Evolutionary conservation across 2,329 filamentous ascomycete genomes (phyloP).

Genomic region (Pochonia chlamydosporia): DNA sequence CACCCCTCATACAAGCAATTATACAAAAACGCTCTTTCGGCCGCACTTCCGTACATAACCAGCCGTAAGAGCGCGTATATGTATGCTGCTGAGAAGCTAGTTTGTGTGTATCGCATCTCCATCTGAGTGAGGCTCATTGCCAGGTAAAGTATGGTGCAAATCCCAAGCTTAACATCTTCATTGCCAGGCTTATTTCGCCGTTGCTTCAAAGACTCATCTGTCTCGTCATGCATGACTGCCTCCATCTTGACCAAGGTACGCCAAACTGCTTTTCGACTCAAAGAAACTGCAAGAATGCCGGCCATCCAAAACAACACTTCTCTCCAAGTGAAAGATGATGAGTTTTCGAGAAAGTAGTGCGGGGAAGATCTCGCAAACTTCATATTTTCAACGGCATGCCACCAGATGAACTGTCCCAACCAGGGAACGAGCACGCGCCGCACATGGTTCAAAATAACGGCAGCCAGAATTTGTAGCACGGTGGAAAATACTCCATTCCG

Average conservation of each 20-base stretch:
- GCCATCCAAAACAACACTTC: conserved; percentile 10
- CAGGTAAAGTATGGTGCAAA: conserved; percentile 14
- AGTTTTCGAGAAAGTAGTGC: conserved; percentile 26
- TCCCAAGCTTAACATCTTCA: not conserved
- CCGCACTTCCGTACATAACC: conserved; percentile 7
- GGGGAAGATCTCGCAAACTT: conserved; percentile 30
- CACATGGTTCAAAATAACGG: conserved; percentile 33
- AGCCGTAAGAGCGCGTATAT: conserved; percentile 19
- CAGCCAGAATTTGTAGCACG: conserved; percentile 23
- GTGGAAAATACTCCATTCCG: conserved; percentile 18
- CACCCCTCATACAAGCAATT: conserved; percentile 9
- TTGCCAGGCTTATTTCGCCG: not conserved
- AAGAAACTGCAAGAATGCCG: not conserved
- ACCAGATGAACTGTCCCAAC: conserved; percentile 23
- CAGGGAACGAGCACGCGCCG: conserved; percentile 25
- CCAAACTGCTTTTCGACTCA: not conserved
- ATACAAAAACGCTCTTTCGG: conserved; percentile 8
- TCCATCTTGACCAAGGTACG: not conserved
- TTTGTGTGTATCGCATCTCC: conserved; percentile 24
- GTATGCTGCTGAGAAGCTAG: conserved; percentile 20
- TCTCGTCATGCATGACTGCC: too few relatives aligned
- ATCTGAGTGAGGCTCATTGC: conserved; percentile 19
- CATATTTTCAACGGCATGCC: conserved; percentile 26
- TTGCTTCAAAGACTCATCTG: too few relatives aligned
- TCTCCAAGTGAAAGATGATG: conserved; percentile 11